Conservation (phyloP, 2,329 filamentous ascomycete genomes). For the Dothiorella sarmentorum region DNA sequence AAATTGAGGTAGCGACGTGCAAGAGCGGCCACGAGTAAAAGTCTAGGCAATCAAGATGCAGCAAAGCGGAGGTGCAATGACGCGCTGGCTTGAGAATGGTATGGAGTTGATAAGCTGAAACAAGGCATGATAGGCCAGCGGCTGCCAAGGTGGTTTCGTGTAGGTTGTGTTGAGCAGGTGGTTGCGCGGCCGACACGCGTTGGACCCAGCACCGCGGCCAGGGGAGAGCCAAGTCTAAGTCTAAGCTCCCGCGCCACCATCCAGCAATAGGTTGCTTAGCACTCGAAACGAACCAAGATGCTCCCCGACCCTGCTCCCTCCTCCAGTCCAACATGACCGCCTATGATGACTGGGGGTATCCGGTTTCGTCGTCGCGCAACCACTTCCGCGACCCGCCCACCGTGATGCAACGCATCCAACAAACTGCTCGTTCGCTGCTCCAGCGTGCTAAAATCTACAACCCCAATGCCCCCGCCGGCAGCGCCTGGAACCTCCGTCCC, state of each 20-base stretch:
- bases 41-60: too few species aligned
- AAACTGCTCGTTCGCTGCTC: constrained; percentile 25
- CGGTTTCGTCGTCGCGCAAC: constrained; percentile 29
- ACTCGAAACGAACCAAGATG: constrained; percentile 8
- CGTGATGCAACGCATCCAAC: constrained; percentile 31
- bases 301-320: background rate
- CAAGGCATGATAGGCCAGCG: background rate
- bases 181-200: constrained; percentile 14
- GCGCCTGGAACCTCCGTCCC: constrained; percentile 10
- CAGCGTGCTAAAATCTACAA: background rate
- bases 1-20: too few species aligned
- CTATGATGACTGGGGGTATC: constrained; percentile 40
- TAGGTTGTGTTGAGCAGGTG: constrained; percentile 11
- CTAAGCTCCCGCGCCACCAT: constrained; percentile 13
- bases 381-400: constrained; percentile 35
- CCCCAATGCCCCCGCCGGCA: background rate
- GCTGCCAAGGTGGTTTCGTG: background rate
- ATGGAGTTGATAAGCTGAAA: too few species aligned
- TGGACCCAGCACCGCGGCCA: background rate
- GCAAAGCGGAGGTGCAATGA: too few species aligned
- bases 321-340: constrained; percentile 30
- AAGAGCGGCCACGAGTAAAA: too few species aligned
- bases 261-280: too few species aligned
- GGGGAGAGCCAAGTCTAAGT: background rate
- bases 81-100: too few species aligned